A percentile compares a stretch with the other conserved stretches of the same genome.
Evolutionary conservation across 1,139 yeast species (phyloP).

Genomic region (Lizanozyma gosingica): DNA sequence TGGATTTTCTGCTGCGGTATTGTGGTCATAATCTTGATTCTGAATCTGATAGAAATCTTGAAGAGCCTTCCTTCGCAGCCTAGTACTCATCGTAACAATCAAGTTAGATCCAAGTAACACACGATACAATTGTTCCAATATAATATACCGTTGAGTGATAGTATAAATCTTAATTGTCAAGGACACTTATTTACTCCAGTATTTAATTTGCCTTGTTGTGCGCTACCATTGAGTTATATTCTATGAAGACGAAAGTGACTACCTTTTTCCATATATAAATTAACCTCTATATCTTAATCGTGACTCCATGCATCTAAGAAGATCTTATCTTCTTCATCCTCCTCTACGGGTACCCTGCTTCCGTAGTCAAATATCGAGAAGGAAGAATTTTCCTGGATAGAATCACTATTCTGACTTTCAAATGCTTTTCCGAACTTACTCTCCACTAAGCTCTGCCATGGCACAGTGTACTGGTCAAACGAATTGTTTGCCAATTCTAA

Average conservation of each 20-base stretch:
- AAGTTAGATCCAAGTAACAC: no score
- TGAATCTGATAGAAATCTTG: slow-evolving; percentile 36
- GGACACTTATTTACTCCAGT: no score
- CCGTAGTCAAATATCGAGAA: slow-evolving; percentile 30
- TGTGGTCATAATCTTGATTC: slow-evolving; percentile 9
- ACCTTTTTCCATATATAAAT: no score
- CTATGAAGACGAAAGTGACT: no score
- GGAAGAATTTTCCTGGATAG: slow-evolving; percentile 26
- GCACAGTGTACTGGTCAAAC: slow-evolving; percentile 47
- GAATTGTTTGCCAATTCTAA: slow-evolving; percentile 49
- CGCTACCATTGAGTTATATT: no score
- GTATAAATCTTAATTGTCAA: no score
- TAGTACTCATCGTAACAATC: background rate
- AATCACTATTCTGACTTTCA: slow-evolving; percentile 14
- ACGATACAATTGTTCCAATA: no score
- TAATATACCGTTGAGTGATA: no score
- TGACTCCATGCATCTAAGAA: slow-evolving; percentile 36
- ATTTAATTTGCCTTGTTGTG: no score
- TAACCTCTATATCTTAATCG: no score
- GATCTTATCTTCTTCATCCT: slow-evolving; percentile 27
- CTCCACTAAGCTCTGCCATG: slow-evolving; percentile 39
- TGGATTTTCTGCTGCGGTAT: slow-evolving; percentile 7
- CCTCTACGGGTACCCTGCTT: slow-evolving; percentile 21
- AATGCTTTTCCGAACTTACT: slow-evolving; percentile 4
- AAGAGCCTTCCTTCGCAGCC: slow-evolving; percentile 27